A percentile compares a stretch with the other conserved stretches of the same genome.
phyloP scores from a whole-genome alignment of 1,284 basidiomycete genomes.

The Moniliophthora roreri region DNA sequence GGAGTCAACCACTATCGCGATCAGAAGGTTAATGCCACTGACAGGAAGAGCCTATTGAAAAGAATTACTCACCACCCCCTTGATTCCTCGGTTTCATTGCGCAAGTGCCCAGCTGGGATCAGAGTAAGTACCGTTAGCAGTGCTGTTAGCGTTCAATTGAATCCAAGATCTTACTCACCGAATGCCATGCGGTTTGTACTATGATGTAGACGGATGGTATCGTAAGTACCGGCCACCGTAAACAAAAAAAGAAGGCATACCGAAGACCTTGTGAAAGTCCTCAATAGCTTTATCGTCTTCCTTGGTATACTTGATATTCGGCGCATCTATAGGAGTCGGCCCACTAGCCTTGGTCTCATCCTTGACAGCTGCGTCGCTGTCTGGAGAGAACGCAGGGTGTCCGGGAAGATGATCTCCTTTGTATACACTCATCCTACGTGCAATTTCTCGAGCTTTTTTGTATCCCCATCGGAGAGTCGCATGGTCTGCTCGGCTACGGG shows the following conservation, averaged over 20 bases:
- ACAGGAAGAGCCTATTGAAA: not conserved
- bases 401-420: conserved; percentile 36
- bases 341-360: conserved; percentile 8
- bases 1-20: conserved; percentile 35
- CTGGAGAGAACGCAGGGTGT: conserved; percentile 41
- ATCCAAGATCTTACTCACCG: not conserved
- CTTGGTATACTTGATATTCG: conserved; percentile 36
- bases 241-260: conserved; percentile 22
- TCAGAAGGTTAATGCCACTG: not conserved
- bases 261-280: conserved; percentile 23
- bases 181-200: too few species aligned
- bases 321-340: conserved; percentile 30
- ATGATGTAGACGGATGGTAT: too few species aligned
- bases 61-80: conserved; percentile 31
- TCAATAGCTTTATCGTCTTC: conserved; percentile 42
- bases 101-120: conserved; percentile 50
- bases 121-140: too few species aligned
- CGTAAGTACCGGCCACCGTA: not conserved
- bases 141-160: too few species aligned
- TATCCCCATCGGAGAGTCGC: conserved; percentile 32
- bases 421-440: conserved; percentile 44
- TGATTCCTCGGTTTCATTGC: conserved; percentile 44
- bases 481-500: conserved; percentile 3
- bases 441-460: conserved; percentile 43
- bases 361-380: conserved; percentile 32